phyloP scores from a whole-genome alignment of 2,329 filamentous ascomycete genomes.

The Ceratocystiopsis sp. region DNA sequence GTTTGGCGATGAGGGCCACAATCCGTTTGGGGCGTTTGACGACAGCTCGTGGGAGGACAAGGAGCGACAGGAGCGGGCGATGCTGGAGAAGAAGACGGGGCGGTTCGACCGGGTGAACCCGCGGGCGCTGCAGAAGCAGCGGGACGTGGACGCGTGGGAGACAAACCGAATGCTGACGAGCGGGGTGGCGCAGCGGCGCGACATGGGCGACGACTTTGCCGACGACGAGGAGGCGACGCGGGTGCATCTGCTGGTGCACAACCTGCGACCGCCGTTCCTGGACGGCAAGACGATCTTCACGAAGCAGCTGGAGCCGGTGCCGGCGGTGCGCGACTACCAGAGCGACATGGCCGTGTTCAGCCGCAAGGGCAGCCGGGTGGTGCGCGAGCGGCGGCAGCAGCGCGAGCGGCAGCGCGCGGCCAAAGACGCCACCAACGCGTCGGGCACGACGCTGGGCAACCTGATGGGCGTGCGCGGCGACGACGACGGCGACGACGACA shows the following conservation, averaged over 20 bases:
- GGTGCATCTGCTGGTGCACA: slow-evolving; percentile 82
- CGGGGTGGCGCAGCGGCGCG: slow-evolving; percentile 78
- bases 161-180: slow-evolving; percentile 97
- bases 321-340: slow-evolving; percentile 80
- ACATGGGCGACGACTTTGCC: slow-evolving; percentile 66
- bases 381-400: slow-evolving; percentile 80
- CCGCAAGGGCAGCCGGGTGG: slow-evolving; percentile 83
- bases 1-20: slow-evolving; percentile 83
- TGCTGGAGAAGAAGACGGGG: slow-evolving; percentile 65
- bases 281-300: slow-evolving; percentile 94
- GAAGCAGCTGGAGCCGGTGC: slow-evolving; percentile 88
- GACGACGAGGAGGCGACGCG: slow-evolving; percentile 82
- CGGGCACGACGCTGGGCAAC: slow-evolving; percentile 83
- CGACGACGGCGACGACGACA: slow-evolving; percentile 79
- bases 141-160: slow-evolving; percentile 95
- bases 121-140: slow-evolving; percentile 68
- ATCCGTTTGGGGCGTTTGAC: slow-evolving; percentile 68
- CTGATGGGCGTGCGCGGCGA: slow-evolving; percentile 93
- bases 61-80: slow-evolving; percentile 53
- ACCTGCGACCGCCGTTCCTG: slow-evolving; percentile 83
- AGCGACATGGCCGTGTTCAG: slow-evolving; percentile 99
- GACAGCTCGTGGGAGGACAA: slow-evolving; percentile 53
- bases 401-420: slow-evolving; percentile 88
- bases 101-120: slow-evolving; percentile 51
- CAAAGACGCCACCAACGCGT: slow-evolving; percentile 83